Base-by-base conservation (phyloP, 2,329 filamentous ascomycete species). In the Fusarium penzigii region DNA sequence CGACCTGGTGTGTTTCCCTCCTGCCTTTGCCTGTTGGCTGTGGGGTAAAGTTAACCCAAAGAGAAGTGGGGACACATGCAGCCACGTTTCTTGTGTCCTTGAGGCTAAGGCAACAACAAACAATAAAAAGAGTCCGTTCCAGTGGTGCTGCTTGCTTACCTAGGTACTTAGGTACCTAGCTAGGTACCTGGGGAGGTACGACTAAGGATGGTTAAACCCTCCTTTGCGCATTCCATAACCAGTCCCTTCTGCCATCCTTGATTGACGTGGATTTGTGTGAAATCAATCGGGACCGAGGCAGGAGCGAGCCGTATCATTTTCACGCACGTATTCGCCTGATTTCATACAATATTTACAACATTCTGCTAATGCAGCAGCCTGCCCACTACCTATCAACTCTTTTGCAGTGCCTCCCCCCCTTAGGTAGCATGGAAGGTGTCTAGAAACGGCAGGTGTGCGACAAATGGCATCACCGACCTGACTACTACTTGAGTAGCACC, bases 41-140 rank as follows among this genome's bases (percentile, higher is more conserved):
- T 60, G 57, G 57, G 57, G 57, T 58, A 57, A 46, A 14, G 17
- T 48, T 45, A 13, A 29, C 13, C 42, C 17, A 43, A 43, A 8
- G 10, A 29, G 17, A 29, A 25, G 42, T 36, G 32, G 32, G 9
- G 20, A 25, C 20, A 25, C 20, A 5, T 4, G 4, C 20, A 25
- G 20, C 20, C 20, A 25, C 20, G 9, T 36, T 36, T 36, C 5
- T 36, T 14, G 9, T 12, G 13, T 36, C 32, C 32, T 36, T 36
- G 32, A 14, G 13, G 4, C 10, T 14, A 36, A 36, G 32, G 32
- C 32, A 36, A 36, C 32, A 36, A 36, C 7, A 14, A 36, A 14
- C 32, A 36, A 14, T 9, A 36, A 4, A 36, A 9, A 25, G 7
- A 25, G 20, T 25, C 20, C 46, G 20, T 48, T 42, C 44, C 34